Base-by-base conservation (phyloP, 768 basidiomycete genomes). In the Tricholoma sp. region DNA sequence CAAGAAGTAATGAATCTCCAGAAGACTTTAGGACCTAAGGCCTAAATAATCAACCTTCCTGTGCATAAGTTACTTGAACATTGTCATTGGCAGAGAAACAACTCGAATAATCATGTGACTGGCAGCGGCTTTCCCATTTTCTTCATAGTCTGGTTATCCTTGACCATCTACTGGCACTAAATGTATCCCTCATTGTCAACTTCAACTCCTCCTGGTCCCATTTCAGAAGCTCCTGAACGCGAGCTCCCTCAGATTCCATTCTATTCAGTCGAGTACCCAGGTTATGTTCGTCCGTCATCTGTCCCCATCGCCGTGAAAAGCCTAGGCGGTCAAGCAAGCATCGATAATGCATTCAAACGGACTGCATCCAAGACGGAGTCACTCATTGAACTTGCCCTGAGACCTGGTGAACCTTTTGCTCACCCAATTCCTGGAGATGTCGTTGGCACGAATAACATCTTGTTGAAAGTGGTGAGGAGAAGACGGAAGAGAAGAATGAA, bases 211-310 rank as follows among this genome's bases (percentile, higher is more conserved):
- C 4, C 18, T 45, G 29, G 18, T 55, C 8, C 54, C 29, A 18
- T 49, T 5, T 37, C 42, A 4, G 53, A 50, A 57, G 73, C 75
- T 34, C 67, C 70, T 29, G 76, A 73, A 56, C 61, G 59, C 37
- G 72, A 78, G 2, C 72, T 92, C 1, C 82, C 86, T 18, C 74
- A 79, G 33, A 74, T 76, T 5, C 75, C 82, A 31, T 89, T 86
- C 67, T 89, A 88, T 66, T 88, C 91, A 4, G 76, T 96, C 58
- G 94, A 97, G 69, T 96, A 94, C 72, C 94, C 94, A 6, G 94
- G 94, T 58, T 91, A 92, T 61, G 85, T 97, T 53, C 72, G 77
- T 12, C 70, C 77, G 3, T 66, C 77, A 1, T 89, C 91, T 33
- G 78, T 86, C 4, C 76, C 83, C 0, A 61, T 76, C 15, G 91